Conservation (phyloP, 192 early-diverging fungal species). For the Mortierella antarctica region DNA sequence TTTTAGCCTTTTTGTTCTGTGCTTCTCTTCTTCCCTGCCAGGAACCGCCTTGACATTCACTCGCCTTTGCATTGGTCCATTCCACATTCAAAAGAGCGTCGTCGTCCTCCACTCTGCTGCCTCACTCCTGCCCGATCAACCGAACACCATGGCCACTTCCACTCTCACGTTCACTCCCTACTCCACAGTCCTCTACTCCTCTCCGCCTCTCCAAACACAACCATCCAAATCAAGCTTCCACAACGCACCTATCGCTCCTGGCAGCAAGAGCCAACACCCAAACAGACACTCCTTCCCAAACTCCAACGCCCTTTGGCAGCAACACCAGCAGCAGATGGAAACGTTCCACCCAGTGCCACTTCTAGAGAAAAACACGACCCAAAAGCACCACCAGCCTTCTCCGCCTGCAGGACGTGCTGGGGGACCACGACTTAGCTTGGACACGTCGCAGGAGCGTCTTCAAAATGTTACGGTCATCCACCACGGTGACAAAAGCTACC, state of each 20-base stretch:
- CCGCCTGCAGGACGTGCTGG: conserved; percentile 4
- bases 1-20: too few relatives aligned
- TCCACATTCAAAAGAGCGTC: too few relatives aligned
- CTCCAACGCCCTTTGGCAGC: conserved; percentile 29
- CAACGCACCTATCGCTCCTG: neutral
- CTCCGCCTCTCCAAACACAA: neutral
- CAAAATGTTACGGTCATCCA: conserved; percentile 25
- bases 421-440: conserved; percentile 34
- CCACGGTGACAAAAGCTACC: conserved; percentile 39
- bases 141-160: neutral
- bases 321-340: conserved; percentile 39
- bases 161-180: neutral
- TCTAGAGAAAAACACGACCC: neutral
- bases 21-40: too few relatives aligned
- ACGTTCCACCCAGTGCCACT: conserved; percentile 6
- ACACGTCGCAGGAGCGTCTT: conserved; percentile 42
- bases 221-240: neutral
- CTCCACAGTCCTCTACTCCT: neutral
- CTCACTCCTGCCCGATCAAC: neutral
- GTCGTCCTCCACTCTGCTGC: neutral
- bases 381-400: conserved; percentile 10
- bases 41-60: too few relatives aligned
- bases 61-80: too few relatives aligned
- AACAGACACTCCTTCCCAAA: conserved; percentile 38
- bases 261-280: neutral